Evolutionary conservation across 2,329 filamentous ascomycete species (phyloP), one percentile per base, ranked within the genome.

Genomic region (Clarireedia homoeocarpa): DNA sequence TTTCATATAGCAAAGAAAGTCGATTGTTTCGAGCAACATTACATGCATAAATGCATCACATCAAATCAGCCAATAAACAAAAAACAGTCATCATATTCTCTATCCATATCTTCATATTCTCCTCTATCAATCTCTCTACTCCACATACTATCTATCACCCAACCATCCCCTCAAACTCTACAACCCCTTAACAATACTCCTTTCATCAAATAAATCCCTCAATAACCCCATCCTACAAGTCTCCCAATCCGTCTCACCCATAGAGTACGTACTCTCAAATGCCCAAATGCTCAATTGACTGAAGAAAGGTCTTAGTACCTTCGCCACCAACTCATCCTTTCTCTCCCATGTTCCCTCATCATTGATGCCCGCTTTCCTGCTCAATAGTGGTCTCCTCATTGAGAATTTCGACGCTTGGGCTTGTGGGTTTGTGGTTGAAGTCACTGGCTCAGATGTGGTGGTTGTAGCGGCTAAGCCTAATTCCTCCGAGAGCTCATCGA

Each of bases 191-290:
- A 84, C 80, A 66, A 86, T 80, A 57, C 73, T 90, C 66, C 77
- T 80, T 74, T 94, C 88, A 66, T 91, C 86, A 75, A 92, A 94
- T 58, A 95, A 66, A 73, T 95, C 89, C 67, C 73, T 81, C 67
- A 95, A 69, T 58, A 95, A 67, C 48, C 79, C 79, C 61, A 78
- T 74, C 53, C 80, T 75, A 65, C 88, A 91, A 9, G 76, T 76
- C 51, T 84, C 80, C 64, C 78, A 69, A 70, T 95, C 89, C 26
- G 87, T 72, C 44, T 71, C 71, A 38, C 83, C 85, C 84, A 96
- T 91, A 15, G 86, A 84, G 71, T 99, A 99, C 55, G 88, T 92
- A 59, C 86, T 88, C 74, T 99, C 94, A 72, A 96, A 99, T 0
- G 89, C 86, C 69, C 86, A 89, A 66, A 99, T 96, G 69, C 91